Evolutionary conservation across 257 asterid species (phyloP).

Genomic region (Capsicum chinense): DNA sequence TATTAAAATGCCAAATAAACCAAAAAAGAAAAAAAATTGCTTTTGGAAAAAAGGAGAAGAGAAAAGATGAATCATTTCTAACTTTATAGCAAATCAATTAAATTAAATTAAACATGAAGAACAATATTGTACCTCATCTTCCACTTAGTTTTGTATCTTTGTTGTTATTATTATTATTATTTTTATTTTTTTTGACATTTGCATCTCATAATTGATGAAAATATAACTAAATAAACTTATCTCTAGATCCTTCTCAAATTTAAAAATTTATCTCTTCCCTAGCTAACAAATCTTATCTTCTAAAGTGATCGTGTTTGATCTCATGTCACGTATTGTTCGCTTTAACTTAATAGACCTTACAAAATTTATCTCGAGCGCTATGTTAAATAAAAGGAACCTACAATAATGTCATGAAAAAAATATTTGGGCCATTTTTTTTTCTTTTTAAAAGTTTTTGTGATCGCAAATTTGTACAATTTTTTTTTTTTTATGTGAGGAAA

Average conservation of each 20-base stretch:
- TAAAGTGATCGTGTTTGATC: neutral
- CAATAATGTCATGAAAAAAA: neutral
- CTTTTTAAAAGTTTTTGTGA: neutral
- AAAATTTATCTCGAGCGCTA: no score
- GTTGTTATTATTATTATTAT: neutral
- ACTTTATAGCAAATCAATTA: slow-evolving; percentile 12
- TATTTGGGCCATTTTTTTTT: neutral
- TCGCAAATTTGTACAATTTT: neutral
- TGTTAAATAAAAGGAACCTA: neutral
- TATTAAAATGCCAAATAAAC: neutral
- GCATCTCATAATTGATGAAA: neutral
- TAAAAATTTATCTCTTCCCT: neutral
- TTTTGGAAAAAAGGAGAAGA: neutral
- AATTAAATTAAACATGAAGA: slow-evolving; percentile 24
- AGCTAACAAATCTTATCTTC: neutral
- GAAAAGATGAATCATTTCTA: slow-evolving; percentile 24
- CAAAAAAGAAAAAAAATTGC: neutral
- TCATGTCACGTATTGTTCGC: neutral
- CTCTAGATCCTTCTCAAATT: neutral
- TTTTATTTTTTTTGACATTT: neutral
- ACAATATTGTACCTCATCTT: neutral
- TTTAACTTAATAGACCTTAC: no score
- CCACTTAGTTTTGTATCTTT: slow-evolving; percentile 4
- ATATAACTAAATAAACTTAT: neutral
- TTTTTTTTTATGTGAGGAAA: neutral